A percentile compares a stretch with the other conserved stretches of the same genome.
Evolutionary conservation across 495 filamentous ascomycete species (phyloP).

Genomic region (Xylaria castorea): DNA sequence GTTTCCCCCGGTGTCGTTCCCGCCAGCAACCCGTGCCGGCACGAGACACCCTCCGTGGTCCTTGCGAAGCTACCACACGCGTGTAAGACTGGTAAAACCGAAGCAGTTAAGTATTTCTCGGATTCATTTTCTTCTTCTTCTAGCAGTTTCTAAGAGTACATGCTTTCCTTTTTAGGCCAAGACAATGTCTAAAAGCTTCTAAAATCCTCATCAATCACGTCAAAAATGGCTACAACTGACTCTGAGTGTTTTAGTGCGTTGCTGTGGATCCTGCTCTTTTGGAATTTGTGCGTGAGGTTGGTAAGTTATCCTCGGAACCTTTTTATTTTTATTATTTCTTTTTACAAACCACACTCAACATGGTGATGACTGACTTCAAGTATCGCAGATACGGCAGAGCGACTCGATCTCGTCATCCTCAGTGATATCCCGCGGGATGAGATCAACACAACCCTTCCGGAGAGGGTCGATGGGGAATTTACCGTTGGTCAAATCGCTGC

Average conservation of each 20-base stretch:
- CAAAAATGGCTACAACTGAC: background rate
- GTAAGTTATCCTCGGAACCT: background rate
- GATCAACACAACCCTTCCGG: background rate
- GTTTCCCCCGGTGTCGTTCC: too few relatives aligned
- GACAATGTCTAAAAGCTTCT: background rate
- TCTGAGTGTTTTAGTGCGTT: background rate
- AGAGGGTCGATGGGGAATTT: background rate
- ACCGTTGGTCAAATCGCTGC: background rate
- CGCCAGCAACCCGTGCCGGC: constrained; percentile 10
- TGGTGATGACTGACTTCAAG: background rate
- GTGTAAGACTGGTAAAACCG: background rate
- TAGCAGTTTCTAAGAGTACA: background rate
- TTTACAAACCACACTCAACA: background rate
- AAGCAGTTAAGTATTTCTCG: background rate
- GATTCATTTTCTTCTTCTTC: background rate
- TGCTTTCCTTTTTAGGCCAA: background rate
- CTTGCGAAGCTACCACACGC: constrained; percentile 18
- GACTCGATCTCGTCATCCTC: constrained; percentile 8
- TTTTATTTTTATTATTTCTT: background rate
- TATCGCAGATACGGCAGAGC: constrained; percentile 1
- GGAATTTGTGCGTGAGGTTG: constrained; percentile 15
- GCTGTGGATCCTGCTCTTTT: background rate
- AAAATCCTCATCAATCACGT: background rate
- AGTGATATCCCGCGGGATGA: background rate
- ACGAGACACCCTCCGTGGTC: background rate